Base-by-base conservation (phyloP, 2,329 filamentous ascomycete species). In the Colletotrichum spinosum region DNA sequence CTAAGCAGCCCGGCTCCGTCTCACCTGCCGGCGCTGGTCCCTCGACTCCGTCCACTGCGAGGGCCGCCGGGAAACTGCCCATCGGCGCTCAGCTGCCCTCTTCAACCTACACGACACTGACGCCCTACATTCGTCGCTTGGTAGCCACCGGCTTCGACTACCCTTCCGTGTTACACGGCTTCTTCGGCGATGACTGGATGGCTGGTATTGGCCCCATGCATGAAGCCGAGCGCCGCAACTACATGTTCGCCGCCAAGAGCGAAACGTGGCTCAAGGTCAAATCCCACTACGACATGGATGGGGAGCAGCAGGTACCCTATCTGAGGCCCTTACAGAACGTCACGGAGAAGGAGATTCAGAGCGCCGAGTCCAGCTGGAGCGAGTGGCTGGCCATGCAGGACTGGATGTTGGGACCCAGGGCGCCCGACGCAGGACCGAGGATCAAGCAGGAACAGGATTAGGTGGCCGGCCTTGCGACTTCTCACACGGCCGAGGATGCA, bases 311-410 rank as follows among this genome's bases (percentile, higher is more conserved):
- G 2, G 88, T 97, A 1, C 96, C 96, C 1, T 98, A 97, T 75
- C 81, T 98, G 71, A 89, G 90, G 69, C 94, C 95, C 5, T 80
- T 97, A n/a, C 89, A 92, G 72, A 87, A 89, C 59, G 89, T 92
- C 1, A 87, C 88, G 8, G 89, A 95, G 72, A 86, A 88, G 25
- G 96, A 98, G 80, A 92, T 98, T 67, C 87, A 92, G 68, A 86
- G 83, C 12, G 94, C 94, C 0, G 95, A 98, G 79, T 86, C 87
- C 67, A 89, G 86, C 65, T 99, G 96, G 96, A 97, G 93, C 75
- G 90, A 95, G 72, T 98, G 95, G 95, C 81, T 97, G 38, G 93
- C 93, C 11, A 97, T 97, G 93, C 93, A 97, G 77, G 95, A 97
- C 77, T 98, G 95, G 95, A 97, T 97, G 94, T 82, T 97, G n/a